Base-by-base conservation (phyloP, 768 basidiomycete genomes). In the Tylopilus intermedius region DNA sequence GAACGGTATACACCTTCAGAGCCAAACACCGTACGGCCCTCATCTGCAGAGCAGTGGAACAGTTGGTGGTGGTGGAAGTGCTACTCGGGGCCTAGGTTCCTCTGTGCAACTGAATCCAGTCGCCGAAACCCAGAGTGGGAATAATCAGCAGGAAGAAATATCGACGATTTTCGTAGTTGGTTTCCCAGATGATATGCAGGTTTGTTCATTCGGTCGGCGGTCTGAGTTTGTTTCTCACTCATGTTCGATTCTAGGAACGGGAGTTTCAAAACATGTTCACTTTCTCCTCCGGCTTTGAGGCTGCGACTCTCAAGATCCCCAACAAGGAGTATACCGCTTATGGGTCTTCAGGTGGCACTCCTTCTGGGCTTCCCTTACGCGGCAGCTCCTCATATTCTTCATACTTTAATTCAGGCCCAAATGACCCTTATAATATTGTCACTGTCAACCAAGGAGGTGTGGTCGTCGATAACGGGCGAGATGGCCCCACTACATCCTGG, bases 231-330 rank as follows among this genome's bases (percentile, higher is more conserved):
- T 38, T 9, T 62, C 38, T 56, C 44, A 44, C 57, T 58, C 11
- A 57, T 42, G 38, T 58, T 60, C 47, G 22, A 26, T 41, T 48
- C 4, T 60, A 97, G 94, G 96, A 98, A 75, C 92, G 96, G 29
- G 96, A 99, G 72, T 99, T 98, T 70, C 92, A 95, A 70, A 97
- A 97, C 67, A 95, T 99, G 89, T 99, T 99, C 68, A 92, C 94
- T 8, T 99, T 99, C 64, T 92, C 90, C 3, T 74, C 80, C 1
- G 96, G 94, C 10, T 99, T 98, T 63, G 96, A 98, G 69, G 96
- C 94, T 22, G 95, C 96, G 8, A 96, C 94, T 6, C 79, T 99
- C 60, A 99, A 97, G 79, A 92, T 95, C 53, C 96, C 96, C 2
- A 91, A 92, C 75, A 88, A 93, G 71, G 90, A 93, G 63, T 85